A percentile compares a stretch with the other conserved stretches of the same genome.
phyloP scores from a whole-genome alignment of 257 asterid species.

The Solanum sejunctum region DNA sequence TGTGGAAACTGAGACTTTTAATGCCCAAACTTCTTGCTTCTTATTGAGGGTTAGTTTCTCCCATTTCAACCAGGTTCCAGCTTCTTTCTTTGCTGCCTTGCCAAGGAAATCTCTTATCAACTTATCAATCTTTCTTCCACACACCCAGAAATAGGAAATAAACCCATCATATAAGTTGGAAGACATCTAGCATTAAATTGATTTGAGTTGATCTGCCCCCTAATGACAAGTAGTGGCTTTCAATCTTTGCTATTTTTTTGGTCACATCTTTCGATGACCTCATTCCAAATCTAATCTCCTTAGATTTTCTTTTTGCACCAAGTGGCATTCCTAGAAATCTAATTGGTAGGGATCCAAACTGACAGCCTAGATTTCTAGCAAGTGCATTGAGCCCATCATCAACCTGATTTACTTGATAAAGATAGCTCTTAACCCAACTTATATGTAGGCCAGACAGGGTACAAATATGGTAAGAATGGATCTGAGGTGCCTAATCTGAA shows the following conservation, averaged over 20 bases:
- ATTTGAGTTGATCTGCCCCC: background rate
- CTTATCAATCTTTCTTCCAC: background rate
- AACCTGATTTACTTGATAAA: background rate
- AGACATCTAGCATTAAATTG: background rate
- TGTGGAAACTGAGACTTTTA: background rate
- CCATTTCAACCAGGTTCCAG: background rate
- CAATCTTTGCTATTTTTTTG: background rate
- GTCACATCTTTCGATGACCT: background rate
- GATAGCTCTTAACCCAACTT: background rate
- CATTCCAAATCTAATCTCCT: background rate
- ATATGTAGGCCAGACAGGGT: background rate
- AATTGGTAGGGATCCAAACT: background rate
- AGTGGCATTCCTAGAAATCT: background rate
- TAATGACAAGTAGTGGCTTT: background rate
- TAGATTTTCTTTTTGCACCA: background rate
- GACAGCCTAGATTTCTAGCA: background rate
- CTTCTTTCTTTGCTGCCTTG: background rate
- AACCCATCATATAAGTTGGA: background rate
- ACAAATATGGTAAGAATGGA: no score
- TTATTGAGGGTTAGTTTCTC: background rate
- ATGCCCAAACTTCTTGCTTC: background rate
- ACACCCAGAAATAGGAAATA: background rate
- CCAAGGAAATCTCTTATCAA: background rate
- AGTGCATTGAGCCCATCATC: background rate
- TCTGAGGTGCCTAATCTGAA: no score